A percentile compares a stretch with the other conserved stretches of the same genome.
phyloP scores from a whole-genome alignment of 163 green algal species.

The Scenedesmus sp. region DNA sequence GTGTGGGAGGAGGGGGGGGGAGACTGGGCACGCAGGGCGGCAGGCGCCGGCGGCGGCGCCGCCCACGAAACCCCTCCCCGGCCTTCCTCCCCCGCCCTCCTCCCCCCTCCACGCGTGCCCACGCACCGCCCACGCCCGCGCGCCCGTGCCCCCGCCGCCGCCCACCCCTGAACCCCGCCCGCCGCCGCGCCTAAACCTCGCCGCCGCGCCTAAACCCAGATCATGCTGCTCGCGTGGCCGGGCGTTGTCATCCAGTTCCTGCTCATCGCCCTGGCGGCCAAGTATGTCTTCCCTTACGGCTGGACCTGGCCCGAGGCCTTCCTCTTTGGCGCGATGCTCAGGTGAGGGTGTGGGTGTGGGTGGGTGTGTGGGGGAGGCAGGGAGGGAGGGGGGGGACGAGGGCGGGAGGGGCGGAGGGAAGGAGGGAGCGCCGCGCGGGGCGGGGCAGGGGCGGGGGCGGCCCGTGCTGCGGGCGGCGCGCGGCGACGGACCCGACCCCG shows the following conservation, averaged over 20 bases:
- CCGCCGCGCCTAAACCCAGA: neutral
- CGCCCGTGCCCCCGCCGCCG: too few relatives aligned
- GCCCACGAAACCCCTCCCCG: too few relatives aligned
- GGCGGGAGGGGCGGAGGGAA: too few relatives aligned
- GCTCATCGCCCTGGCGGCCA: constrained; percentile 52
- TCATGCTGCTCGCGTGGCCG: constrained; percentile 50
- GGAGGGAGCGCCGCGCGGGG: too few relatives aligned
- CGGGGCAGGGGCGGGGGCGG: too few relatives aligned
- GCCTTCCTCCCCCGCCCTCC: neutral
- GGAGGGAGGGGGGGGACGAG: too few relatives aligned
- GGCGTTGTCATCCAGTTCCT: constrained; percentile 59
- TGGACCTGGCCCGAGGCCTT: constrained; percentile 66
- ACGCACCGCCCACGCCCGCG: neutral
- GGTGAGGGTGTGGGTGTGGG: too few relatives aligned
- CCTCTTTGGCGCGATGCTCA: constrained; percentile 62
- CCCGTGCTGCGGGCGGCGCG: too few relatives aligned
- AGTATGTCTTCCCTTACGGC: constrained; percentile 69
- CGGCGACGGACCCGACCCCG: too few relatives aligned
- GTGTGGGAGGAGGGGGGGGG: too few relatives aligned
- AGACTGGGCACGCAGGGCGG: neutral
- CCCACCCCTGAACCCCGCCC: neutral
- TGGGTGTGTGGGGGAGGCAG: too few relatives aligned
- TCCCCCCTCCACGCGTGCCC: neutral
- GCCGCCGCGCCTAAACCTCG: neutral
- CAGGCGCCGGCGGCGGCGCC: neutral